Evolutionary conservation across 371 early-diverging fungal genomes (phyloP), one percentile per base, ranked within the genome.

Genomic region (Mucor plumbeus): DNA sequence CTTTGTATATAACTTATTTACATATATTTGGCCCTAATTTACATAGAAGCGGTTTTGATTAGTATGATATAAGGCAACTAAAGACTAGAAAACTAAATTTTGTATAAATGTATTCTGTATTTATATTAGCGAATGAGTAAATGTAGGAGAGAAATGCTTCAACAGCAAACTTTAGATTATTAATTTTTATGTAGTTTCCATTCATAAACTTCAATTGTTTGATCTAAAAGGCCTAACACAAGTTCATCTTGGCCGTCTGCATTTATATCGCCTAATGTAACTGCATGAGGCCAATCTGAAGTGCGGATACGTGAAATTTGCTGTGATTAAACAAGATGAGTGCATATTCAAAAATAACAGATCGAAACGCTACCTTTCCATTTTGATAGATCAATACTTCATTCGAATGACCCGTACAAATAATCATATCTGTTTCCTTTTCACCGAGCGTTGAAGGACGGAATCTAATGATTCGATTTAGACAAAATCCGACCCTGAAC

Each of bases 191-290:
- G 13, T 9, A 44, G 50, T 35, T 57, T 58, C 74, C 71, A 81
- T 64, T 68, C 69, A 70, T 75, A 79, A 2, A 82, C 79, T 70
- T 80, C 79, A 31, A 84, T 70, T 3, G 71, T 74, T 57, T 79
- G 73, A 63, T 84, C 74, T 48, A 82, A 40, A 33, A 77, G 63
- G 0, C 84, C 82, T 26, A 84, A 19, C 33, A 84, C 75, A 17
- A 84, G 69, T 41, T 78, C 82, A 44, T 81, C 82, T 54, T 77
- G 53, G 0, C 80, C 84, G 61, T 82, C 84, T 5, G 74, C 76
- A 63, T 84, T 78, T 17, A 82, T 73, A 61, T 84, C 84, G 0
- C 80, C 84, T 5, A 82, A 36, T 0, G 79, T 79, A 15, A 84
- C 70, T 35, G 69, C 70, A 63, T 77, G 77, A 4, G 77, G 73